Conservation (phyloP, 148 eudicot genomes). For the Nepenthes gracilis region DNA sequence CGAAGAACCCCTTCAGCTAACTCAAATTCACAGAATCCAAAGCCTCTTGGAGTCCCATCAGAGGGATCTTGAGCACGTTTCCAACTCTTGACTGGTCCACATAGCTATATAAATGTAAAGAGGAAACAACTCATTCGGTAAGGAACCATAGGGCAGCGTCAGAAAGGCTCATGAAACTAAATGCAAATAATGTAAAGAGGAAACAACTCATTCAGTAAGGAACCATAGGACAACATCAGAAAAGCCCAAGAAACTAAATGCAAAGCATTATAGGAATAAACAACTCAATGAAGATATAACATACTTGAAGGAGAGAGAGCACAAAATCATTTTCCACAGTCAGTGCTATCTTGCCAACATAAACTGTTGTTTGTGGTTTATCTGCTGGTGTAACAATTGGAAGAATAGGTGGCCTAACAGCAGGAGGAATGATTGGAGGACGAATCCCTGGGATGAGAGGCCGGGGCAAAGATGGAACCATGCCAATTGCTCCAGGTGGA, state of each 20-base stretch:
- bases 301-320: conserved; percentile 74
- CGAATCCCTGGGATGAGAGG: conserved; percentile 62
- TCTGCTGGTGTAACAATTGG: conserved; percentile 49
- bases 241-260: neutral
- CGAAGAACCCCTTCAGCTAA: conserved; percentile 94
- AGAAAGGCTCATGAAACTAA: neutral
- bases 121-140: conserved; percentile 5
- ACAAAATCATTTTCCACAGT: conserved; percentile 86
- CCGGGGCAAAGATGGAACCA: conserved; percentile 43
- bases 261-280: neutral
- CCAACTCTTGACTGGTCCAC: conserved; percentile 97
- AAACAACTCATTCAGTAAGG: conserved; percentile 1
- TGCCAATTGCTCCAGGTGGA: conserved; percentile 42
- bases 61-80: conserved; percentile 89
- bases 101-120: conserved; percentile 44
- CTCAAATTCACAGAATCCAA: conserved; percentile 93
- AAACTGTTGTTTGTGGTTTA: conserved; percentile 82
- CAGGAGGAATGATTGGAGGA: conserved; percentile 46
- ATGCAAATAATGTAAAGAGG: conserved; percentile 1
- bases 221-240: neutral
- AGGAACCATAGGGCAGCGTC: neutral
- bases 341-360: conserved; percentile 84
- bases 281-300: conserved; percentile 5
- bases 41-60: conserved; percentile 59
- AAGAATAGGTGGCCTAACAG: conserved; percentile 46